Base-by-base conservation (phyloP, 2,329 filamentous ascomycete genomes). In the Hypocreales sp. region DNA sequence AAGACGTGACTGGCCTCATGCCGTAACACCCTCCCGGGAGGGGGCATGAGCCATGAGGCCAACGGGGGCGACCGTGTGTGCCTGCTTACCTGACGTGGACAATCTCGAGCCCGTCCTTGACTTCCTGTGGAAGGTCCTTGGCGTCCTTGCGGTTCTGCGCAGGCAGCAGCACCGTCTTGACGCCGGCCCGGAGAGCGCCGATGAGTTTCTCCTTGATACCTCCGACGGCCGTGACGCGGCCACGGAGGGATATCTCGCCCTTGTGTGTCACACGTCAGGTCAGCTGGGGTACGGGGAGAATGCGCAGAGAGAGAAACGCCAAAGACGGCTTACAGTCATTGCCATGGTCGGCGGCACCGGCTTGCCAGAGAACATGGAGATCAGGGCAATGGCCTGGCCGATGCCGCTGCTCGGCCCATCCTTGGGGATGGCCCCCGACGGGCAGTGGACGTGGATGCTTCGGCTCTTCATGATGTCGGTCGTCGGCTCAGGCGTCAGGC, bases 141-240 rank as follows among this genome's bases (percentile, higher is more conserved):
- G 80, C 78, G 48, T 98, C 90, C 56, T 95, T 95, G 36, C 76
- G 69, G 50, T 98, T 98, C 40, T 81, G 78, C 18, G 77, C 69
- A 4, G 90, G 90, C 7, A 98, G 60, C 33, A 98, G 52, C 7
- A 98, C 87, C 18, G 82, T 87, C 65, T 93, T 92, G 35, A 98
- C 87, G 16, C 90, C 90, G 2, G 90, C 90, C 30, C 87, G 70
- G 46, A 92, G 63, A 7, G 90, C 90, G 14, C 90, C 90, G 46
- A 98, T 95, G 28, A 95, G 65, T 55, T 98, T 98, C 69, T 98
- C 87, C 57, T 95, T 94, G 58, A 98, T 95, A 12, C 90, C 90
- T 28, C 90, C 90, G 20, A 98, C 90, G 15, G 87, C 83, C 55
- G 90, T 82, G 31, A 98, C 79, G 37, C 84, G 74, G 14, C 90